Evolutionary conservation across 345 rosid species (phyloP), one percentile per base, ranked within the genome.

Genomic region (Rhizophora apiculata): DNA sequence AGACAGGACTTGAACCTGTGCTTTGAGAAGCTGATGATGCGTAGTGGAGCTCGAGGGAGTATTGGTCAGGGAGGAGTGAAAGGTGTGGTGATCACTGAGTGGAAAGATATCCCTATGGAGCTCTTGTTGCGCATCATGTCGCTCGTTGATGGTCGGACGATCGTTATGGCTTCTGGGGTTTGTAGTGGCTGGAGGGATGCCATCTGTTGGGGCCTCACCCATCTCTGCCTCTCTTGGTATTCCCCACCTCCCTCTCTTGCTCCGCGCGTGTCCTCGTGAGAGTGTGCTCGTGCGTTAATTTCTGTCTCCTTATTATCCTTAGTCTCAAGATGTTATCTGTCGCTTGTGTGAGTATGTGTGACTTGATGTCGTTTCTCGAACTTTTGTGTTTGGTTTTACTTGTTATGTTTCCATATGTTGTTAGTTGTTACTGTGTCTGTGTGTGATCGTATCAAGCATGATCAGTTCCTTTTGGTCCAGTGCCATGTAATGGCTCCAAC

Each of bases 71-170:
- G 73, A n/a, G 65, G 65, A 46, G 60, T 32, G 36, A 65, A 65
- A 60, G 85, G 82, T 31, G 66, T 65, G 62, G 81, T 43, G 36
- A 88, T 88, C 67, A 72, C 82, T 1, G 90, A 88, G 67, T 94
- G 98, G 97, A 88, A 85, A 80, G 97, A 94, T 60, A 94, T 94
- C 51, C 98, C 96, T 8, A 79, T 87, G 80, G 98, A 94, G 84
- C 85, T 94, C 30, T 69, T 94, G 67, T 71, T 89, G 75, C 78
- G 92, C 74, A 86, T 94, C 54, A 70, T 89, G 64, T 87, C 97
- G 0, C 92, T 91, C 36, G 90, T 87, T 18, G 85, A 84, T 77
- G 97, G 89, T 80, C 90, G 87, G 57, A 88, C 83, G 1, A 79
- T 85, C n/a, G 84, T 94, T 52, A 68, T 79, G 75, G 96, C 93